Evolutionary conservation across 495 filamentous ascomycete species (phyloP), one percentile per base, ranked within the genome.

Genomic region (Aspergillus ostianus): DNA sequence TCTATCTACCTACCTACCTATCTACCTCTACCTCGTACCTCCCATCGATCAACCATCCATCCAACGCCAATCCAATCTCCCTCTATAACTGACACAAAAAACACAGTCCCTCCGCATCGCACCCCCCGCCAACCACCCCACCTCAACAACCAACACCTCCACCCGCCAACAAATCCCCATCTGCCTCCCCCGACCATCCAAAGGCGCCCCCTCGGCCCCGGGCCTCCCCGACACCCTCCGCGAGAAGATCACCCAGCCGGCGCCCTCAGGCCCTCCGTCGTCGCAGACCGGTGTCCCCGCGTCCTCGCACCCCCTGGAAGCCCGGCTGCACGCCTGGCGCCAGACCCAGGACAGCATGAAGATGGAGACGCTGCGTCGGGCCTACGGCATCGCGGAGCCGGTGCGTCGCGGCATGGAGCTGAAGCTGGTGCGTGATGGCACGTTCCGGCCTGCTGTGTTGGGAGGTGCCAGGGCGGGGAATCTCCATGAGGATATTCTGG

Each of bases 351-450:
- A 96, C 67, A 69, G 75, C 5, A 70, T 97, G 71, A 92, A 93
- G 79, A 95, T 95, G 91, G 86, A 92, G 76, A 74, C 81, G 32
- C 83, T 97, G 70, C 84, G 92, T 49, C 90, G 91, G 56, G 84
- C 87, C 32, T 97, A 89, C 73, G 93, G 93, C 48, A 91, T 97
- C 58, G 90, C 88, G n/a, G 93, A 97, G 84, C 93, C 93, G 10
- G 84, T 97, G 62, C 84, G 90, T 17, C 85, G 93, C n/a, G 89
- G 87, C 41, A 98, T 98, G 93, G 93, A 98, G 80, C 77, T 96
- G 67, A 90, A 89, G 82, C 92, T 96, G 68, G 82, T 85, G 1
- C 81, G 85, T 53, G 82, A 78, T 67, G 81, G 83, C 20, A 81
- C 79, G 54, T 84, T 84, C 76, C 63, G 74, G 56, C 81, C 80